phyloP scores from a whole-genome alignment of 2,329 filamentous ascomycete genomes.

The Botrytis paeoniae region DNA sequence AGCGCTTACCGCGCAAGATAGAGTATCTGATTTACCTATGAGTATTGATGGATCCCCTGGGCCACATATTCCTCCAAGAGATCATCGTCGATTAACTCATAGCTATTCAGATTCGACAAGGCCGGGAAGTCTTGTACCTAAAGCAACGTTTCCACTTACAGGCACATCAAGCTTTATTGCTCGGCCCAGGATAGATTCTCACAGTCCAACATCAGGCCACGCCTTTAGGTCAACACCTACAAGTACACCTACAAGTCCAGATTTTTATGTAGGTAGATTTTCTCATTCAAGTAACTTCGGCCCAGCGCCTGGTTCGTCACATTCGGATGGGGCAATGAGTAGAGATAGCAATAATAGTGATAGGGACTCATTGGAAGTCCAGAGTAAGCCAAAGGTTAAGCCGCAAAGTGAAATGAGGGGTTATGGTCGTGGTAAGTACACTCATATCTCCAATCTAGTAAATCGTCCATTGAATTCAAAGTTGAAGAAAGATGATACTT shows the following conservation, averaged over 20 bases:
- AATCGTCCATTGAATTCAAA: background rate
- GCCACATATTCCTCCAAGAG: background rate
- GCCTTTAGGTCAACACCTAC: slow-evolving; percentile 2
- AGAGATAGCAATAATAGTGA: slow-evolving; percentile 13
- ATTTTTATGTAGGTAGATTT: slow-evolving; percentile 15
- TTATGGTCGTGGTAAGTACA: slow-evolving; percentile 52
- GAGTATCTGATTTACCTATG: slow-evolving; percentile 3
- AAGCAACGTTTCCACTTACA: background rate
- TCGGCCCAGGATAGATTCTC: slow-evolving; percentile 4
- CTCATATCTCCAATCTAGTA: background rate
- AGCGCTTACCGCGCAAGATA: background rate
- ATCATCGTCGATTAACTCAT: slow-evolving; percentile 9
- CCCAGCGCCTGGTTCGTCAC: slow-evolving; percentile 8
- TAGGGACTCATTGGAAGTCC: slow-evolving; percentile 39
- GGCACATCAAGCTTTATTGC: slow-evolving; percentile 5
- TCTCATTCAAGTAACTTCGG: background rate
- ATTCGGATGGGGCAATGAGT: slow-evolving; percentile 11
- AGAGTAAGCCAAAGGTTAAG: slow-evolving; percentile 45
- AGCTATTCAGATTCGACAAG: slow-evolving; percentile 1
- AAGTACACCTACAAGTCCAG: background rate
- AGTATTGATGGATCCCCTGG: slow-evolving; percentile 11
- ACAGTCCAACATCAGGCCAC: background rate
- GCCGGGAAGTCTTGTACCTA: background rate
- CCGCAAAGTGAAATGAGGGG: slow-evolving; percentile 49
- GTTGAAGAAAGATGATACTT: background rate